These are phyloP conservation scores for Leccinellum rugosiceps DNA, from an alignment of 768 basidiomycete genomes.

Conservation along the genomic window DNA sequence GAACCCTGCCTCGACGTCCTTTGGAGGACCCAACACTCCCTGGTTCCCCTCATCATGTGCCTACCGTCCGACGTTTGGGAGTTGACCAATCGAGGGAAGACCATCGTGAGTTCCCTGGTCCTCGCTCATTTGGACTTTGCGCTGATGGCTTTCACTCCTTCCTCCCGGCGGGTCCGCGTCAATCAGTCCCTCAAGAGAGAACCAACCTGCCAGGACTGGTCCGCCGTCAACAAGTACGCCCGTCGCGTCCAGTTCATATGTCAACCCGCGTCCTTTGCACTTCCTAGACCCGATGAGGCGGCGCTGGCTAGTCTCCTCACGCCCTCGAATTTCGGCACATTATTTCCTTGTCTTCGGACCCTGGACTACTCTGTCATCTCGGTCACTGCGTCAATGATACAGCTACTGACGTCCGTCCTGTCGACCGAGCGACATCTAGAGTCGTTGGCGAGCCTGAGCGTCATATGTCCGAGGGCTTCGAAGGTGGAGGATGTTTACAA, in stretches of 20 bases:
- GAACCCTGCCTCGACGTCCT: constrained; percentile 32
- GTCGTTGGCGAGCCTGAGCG: constrained; percentile 19
- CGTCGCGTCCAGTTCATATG: constrained; percentile 22
- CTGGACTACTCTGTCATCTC: constrained; percentile 30
- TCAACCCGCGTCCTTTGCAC: constrained; percentile 20
- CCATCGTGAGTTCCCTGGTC: constrained; percentile 19
- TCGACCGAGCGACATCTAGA: constrained; percentile 15
- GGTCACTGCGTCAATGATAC: constrained; percentile 16
- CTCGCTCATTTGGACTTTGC: not conserved
- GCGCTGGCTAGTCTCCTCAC: constrained; percentile 19
- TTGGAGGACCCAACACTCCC: constrained; percentile 29
- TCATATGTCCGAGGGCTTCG: constrained; percentile 24
- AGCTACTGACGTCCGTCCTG: constrained; percentile 18
- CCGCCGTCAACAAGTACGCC: constrained; percentile 20
- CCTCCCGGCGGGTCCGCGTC: not conserved
- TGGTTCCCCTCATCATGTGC: constrained; percentile 29
- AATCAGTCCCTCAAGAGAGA: constrained; percentile 21
- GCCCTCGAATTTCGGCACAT: constrained; percentile 15
- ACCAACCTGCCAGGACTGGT: constrained; percentile 22
- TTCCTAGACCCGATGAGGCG: constrained; percentile 26
- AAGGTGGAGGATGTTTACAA: constrained; percentile 15
- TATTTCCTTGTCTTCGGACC: constrained; percentile 25
- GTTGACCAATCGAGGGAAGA: constrained; percentile 13
- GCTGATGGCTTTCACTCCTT: not conserved
- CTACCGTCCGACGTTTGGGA: constrained; percentile 27